Conservation (phyloP, 2,329 filamentous ascomycete species). For the Drechslera avenae region DNA sequence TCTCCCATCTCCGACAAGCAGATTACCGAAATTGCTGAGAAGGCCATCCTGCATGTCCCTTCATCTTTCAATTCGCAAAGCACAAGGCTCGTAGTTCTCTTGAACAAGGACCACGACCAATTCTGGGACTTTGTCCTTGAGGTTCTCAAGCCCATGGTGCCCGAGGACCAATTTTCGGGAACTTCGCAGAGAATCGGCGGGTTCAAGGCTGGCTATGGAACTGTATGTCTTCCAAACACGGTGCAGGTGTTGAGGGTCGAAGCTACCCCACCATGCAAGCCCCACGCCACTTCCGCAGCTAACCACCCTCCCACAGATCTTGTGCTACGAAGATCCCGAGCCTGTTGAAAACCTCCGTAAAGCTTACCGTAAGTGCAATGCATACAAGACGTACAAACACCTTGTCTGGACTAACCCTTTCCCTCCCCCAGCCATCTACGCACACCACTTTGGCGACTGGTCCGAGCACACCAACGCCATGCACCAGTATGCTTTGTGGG, state of each 20-base stretch:
- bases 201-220: conserved; percentile 77
- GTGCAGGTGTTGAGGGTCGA: neutral
- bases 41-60: conserved; percentile 70
- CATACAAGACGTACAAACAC: neutral
- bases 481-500: conserved; percentile 81
- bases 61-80: conserved; percentile 89
- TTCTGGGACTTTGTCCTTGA: conserved; percentile 78
- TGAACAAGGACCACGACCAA: conserved; percentile 82
- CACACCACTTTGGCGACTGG: conserved; percentile 80
- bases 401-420: neutral
- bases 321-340: conserved; percentile 84
- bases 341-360: conserved; percentile 69
- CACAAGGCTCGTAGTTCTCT: conserved; percentile 76
- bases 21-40: conserved; percentile 66
- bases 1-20: conserved; percentile 62
- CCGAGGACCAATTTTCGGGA: conserved; percentile 64
- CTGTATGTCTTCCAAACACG: conserved; percentile 58
- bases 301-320: conserved; percentile 55
- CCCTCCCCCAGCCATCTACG: conserved; percentile 61
- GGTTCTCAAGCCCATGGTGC: conserved; percentile 70
- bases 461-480: conserved; percentile 78
- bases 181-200: conserved; percentile 58
- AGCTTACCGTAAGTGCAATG: conserved; percentile 56
- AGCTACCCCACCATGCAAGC: conserved; percentile 22
- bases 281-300: conserved; percentile 4